Base-by-base conservation (phyloP, 2,329 filamentous ascomycete genomes). In the Pseudophaeomoniella oleicola region DNA sequence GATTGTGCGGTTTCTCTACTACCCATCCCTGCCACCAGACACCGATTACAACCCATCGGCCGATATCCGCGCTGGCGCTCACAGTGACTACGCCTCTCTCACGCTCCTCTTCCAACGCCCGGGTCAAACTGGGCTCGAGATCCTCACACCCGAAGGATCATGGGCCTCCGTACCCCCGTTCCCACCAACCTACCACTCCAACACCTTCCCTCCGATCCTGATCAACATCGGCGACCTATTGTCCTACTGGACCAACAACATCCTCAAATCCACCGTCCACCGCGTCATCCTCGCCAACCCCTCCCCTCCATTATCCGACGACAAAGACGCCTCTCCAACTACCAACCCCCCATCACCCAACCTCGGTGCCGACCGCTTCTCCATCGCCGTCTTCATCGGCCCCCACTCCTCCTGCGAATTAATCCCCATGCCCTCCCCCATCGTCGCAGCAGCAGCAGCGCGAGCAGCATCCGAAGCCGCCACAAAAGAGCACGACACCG, bases 81-180 rank as follows among this genome's bases (percentile, higher is more conserved):
- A 96, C 58, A 88, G 81, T 3, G 87, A 94, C 62, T 94, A 93
- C 75, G 75, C 38, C n/a, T n/a, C n/a, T n/a, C n/a, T 80, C 34
- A 80, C 75, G 0, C 63, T 79, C 0, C 71, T 96, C 9, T 96
- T 98, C 66, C 85, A 90, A 46, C 72, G 87, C 2, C 73, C 74
- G 1, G 81, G 81, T 2, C 86, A 94, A 50, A 78, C 86, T 0
- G 90, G 90, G 0, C 67, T 98, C 1, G 86, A 96, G 56, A 79
- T 96, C 42, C 68, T 78, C 4, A 78, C 75, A 2, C 66, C 66
- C 0, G 62, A 67, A 12, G 65, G 60, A 58, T n/a, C n/a, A n/a
- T 74, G 78, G 81, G 72, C 67, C 0, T 71, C 74, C 32, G 82
- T 80, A 1, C 77, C 74, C 3, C 79, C 87, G 1, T 63, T 62